Conservation (phyloP, 805 yeast genomes). For the Barnettozyma salicaria region DNA sequence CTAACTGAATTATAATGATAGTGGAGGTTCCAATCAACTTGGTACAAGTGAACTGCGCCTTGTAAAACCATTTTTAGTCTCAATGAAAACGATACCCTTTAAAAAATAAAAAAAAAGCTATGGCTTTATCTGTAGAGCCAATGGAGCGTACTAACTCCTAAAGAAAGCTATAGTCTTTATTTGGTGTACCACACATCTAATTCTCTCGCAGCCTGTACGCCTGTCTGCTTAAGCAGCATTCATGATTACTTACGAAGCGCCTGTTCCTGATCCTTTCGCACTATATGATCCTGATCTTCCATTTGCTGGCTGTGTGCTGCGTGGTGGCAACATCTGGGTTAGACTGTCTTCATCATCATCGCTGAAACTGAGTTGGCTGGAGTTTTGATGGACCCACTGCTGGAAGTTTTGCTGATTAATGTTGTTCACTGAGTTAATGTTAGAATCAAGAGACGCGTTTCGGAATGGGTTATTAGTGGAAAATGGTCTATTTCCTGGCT, state of each 20-base stretch:
- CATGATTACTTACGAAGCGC: conserved; percentile 8
- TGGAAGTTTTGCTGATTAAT: conserved; percentile 39
- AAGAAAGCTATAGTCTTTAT: background rate
- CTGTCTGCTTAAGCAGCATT: background rate
- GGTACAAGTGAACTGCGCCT: no score
- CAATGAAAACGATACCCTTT: no score
- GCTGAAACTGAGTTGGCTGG: conserved; percentile 35
- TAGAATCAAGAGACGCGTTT: conserved; percentile 32
- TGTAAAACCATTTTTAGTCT: no score
- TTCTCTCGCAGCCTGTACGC: background rate
- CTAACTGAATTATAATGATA: background rate
- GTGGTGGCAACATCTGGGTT: conserved; percentile 21
- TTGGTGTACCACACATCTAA: no score
- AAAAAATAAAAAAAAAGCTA: background rate
- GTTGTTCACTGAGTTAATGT: conserved; percentile 24
- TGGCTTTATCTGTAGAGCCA: background rate
- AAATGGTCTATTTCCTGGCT: conserved; percentile 31
- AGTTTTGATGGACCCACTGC: conserved; percentile 48
- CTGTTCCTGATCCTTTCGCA: conserved; percentile 8
- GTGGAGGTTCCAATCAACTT: no score
- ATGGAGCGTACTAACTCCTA: background rate
- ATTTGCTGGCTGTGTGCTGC: conserved; percentile 14
- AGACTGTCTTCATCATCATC: conserved; percentile 36
- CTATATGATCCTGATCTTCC: conserved; percentile 17
- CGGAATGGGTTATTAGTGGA: conserved; percentile 76